Base-by-base conservation (phyloP, 495 filamentous ascomycete genomes). In the Aspergillus ellipticus region DNA sequence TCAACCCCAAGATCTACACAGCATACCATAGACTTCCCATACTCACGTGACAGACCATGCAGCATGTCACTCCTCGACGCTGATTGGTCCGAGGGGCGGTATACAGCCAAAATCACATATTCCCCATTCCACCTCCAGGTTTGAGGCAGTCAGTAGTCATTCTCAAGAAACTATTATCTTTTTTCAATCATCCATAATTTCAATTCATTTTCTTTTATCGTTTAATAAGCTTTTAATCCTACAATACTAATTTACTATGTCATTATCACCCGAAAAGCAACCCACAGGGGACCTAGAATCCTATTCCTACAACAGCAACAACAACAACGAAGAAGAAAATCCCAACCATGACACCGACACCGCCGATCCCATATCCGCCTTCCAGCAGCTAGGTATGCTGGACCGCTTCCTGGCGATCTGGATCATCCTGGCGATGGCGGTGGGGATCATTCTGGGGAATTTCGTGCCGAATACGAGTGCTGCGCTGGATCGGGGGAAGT, bases 351-450 rank as follows among this genome's bases (percentile, higher is more conserved):
- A 45, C 16, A 39, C 19, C 28, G 53, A 29, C 4, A 37, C 41
- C n/a, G 15, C 24, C 13, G 43, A 28, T 1, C 53, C 56, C 21
- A 54, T 46, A 39, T 72, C 69, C 11, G 65, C 78, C 8, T 81
- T 85, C 55, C 72, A 79, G 56, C 71, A 79, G 42, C 78, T 94
- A 15, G 84, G 82, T 6, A 80, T 80, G 53, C 79, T 94, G 13
- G 88, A 94, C 67, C 82, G 86, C 15, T 87, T 90, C 68, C 85
- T 93, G 0, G 89, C 86, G 4, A 11, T 92, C 6, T 94, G 91
- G 90, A 94, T 95, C 64, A 80, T 96, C 37, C 82, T 94, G 6
- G 89, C 89, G 22, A 95, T 96, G 87, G 78, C 79, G 0, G 70
- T 92, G 35, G 91, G 90, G 15, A 86, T 94, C 54, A 76, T 92